Base-by-base conservation (phyloP, 768 basidiomycete genomes). In the Pisolithus tinctorius region DNA sequence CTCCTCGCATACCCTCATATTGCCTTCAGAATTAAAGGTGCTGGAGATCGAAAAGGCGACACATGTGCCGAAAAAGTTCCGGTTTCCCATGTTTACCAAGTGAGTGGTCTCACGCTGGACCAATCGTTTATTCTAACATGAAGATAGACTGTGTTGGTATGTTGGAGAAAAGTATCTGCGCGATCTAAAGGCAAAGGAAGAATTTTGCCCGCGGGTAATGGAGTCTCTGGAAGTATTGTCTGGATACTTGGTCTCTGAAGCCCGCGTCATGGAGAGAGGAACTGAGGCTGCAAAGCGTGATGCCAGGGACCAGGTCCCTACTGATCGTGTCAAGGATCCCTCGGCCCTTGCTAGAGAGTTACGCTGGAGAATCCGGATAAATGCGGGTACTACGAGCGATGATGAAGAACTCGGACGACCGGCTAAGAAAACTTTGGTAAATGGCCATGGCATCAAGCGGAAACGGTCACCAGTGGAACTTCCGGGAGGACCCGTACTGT, bases 41-140 rank as follows among this genome's bases (percentile, higher is more conserved):
- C 77, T 93, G 45, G 83, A 93, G 46, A 96, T 99, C 59, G 95
- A 99, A 67, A 88, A 91, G 56, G 77, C 80, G 2, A 97, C 94
- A 1, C 86, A 88, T 50, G 95, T 97, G 1, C 93, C 95, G 0
- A 93, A 88, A 67, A 89, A 89, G 66, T 93, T 93, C 66, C 77
- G 88, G 41, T 94, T 90, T 60, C 92, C 92, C 1, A 74, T 84
- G 64, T 90, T 93, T 59, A 72, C 83, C 50, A 84, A 78, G 88
- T 88, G 60, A 63, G 63, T 50, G 66, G 46, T 63, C 53, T 30
- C 48, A 53, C 48, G 58, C 63, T 49, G 43, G 27, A 42, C 38
- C 58, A 29, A 55, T 55, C 9, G 31, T 47, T 45, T 9, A 17
- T 47, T 42, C 42, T 46, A 20, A 49, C 20, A 25, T 11, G 14